These are phyloP conservation scores for Lactarius sanguifluus DNA, from an alignment of 768 basidiomycete genomes.

Conservation along the genomic window DNA sequence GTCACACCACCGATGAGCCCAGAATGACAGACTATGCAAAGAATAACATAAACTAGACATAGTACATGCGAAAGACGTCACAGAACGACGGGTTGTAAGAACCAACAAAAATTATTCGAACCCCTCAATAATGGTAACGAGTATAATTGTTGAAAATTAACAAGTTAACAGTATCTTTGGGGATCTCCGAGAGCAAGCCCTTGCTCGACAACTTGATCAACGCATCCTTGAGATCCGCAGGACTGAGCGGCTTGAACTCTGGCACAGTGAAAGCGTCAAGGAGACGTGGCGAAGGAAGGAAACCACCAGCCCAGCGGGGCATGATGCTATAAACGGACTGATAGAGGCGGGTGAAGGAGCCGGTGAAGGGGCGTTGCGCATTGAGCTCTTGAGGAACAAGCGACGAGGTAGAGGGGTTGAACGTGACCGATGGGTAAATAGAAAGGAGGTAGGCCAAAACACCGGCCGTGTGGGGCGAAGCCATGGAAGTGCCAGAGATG, in stretches of 20 bases:
- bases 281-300: slow-evolving; percentile 53
- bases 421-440: slow-evolving; percentile 66
- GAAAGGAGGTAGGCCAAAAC: slow-evolving; percentile 87
- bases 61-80: slow-evolving; percentile 10
- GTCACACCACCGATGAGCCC: background rate
- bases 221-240: slow-evolving; percentile 75
- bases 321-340: slow-evolving; percentile 51
- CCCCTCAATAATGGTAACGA: background rate
- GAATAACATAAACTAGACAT: slow-evolving; percentile 2
- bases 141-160: slow-evolving; percentile 50
- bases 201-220: slow-evolving; percentile 59
- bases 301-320: slow-evolving; percentile 53
- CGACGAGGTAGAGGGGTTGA: slow-evolving; percentile 48
- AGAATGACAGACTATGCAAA: background rate
- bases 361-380: slow-evolving; percentile 38
- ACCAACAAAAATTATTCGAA: slow-evolving; percentile 3
- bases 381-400: slow-evolving; percentile 39
- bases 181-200: slow-evolving; percentile 48
- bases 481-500: slow-evolving; percentile 91
- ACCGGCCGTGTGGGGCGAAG: slow-evolving; percentile 86
- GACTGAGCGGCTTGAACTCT: slow-evolving; percentile 50
- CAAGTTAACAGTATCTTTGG: slow-evolving; percentile 59
- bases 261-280: slow-evolving; percentile 42
- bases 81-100: slow-evolving; percentile 3
- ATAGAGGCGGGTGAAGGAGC: slow-evolving; percentile 49